Conservation (phyloP, 1,139 yeast species). For the Taphrina deformans region DNA sequence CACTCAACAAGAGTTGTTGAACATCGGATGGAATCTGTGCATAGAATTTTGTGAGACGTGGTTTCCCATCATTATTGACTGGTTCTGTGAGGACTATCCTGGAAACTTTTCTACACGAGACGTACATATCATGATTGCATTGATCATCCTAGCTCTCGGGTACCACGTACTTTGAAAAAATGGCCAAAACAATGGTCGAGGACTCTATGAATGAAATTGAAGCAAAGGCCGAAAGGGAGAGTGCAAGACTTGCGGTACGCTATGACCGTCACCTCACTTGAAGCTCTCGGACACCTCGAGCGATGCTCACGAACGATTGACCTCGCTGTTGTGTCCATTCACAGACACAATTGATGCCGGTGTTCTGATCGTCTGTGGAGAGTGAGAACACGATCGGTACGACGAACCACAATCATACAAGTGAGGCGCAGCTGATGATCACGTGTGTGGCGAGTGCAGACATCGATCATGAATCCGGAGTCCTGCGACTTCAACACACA, state of each 20-base stretch:
- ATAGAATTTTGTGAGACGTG: conserved; percentile 86
- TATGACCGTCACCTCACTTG: no score
- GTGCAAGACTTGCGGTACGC: no score
- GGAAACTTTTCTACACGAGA: no score
- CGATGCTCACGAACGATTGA: no score
- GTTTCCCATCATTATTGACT: conserved; percentile 91
- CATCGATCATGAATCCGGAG: not conserved
- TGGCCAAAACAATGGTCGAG: no score
- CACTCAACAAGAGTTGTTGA: conserved; percentile 69
- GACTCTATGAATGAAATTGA: no score
- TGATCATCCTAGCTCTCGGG: conserved; percentile 83
- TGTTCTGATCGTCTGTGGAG: not conserved
- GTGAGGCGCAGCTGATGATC: not conserved
- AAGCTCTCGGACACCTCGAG: no score
- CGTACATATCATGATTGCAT: conserved; percentile 83
- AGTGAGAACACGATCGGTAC: not conserved
- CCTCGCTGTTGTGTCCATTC: no score
- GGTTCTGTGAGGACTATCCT: not conserved
- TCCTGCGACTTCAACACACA: not conserved
- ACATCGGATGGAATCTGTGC: conserved; percentile 78
- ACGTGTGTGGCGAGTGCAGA: conserved; percentile 5
- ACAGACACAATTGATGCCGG: not conserved
- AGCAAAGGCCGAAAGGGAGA: no score
- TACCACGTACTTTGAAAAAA: no score
- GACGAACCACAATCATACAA: not conserved